These are phyloP conservation scores for Telopea speciosissima DNA, from an alignment of 177 flowering plant genomes.

Conservation along the genomic window DNA sequence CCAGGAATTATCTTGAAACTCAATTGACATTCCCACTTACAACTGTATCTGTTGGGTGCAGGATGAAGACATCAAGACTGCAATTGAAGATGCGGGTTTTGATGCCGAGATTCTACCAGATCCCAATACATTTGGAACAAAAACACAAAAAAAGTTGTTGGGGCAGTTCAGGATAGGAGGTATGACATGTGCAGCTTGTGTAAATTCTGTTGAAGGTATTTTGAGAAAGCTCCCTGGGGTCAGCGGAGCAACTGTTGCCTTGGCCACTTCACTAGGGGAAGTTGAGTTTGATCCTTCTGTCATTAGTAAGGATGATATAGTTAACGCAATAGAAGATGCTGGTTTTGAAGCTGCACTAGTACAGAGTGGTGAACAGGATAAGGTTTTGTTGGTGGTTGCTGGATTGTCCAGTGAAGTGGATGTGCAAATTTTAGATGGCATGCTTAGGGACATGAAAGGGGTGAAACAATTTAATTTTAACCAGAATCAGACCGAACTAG, in stretches of 20 bases:
- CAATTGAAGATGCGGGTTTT: constrained; percentile 98
- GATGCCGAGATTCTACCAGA: constrained; percentile 85
- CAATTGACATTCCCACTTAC: background rate
- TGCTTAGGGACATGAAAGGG: constrained; percentile 56
- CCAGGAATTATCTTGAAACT: background rate
- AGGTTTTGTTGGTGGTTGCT: constrained; percentile 43
- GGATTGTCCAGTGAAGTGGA: constrained; percentile 64
- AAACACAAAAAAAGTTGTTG: constrained; percentile 34
- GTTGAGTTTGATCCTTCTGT: constrained; percentile 80
- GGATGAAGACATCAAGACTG: constrained; percentile 80
- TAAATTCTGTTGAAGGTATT: constrained; percentile 90
- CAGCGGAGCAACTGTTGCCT: constrained; percentile 76
- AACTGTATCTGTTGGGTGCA: constrained; percentile 25
- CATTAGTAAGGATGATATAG: constrained; percentile 76
- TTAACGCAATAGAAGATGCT: constrained; percentile 90
- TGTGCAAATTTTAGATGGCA: constrained; percentile 49
- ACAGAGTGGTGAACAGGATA: constrained; percentile 85
- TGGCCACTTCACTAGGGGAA: constrained; percentile 87
- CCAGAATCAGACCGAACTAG: constrained; percentile 42
- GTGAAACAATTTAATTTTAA: constrained; percentile 61
- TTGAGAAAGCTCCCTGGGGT: constrained; percentile 80
- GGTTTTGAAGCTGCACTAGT: constrained; percentile 87
- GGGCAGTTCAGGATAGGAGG: constrained; percentile 97
- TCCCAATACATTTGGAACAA: constrained; percentile 24
- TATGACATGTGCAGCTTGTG: constrained; percentile 99